A percentile compares a stretch with the other conserved stretches of the same genome.
Conservation (phyloP, 345 rosid genomes). For the Murraya paniculata region DNA sequence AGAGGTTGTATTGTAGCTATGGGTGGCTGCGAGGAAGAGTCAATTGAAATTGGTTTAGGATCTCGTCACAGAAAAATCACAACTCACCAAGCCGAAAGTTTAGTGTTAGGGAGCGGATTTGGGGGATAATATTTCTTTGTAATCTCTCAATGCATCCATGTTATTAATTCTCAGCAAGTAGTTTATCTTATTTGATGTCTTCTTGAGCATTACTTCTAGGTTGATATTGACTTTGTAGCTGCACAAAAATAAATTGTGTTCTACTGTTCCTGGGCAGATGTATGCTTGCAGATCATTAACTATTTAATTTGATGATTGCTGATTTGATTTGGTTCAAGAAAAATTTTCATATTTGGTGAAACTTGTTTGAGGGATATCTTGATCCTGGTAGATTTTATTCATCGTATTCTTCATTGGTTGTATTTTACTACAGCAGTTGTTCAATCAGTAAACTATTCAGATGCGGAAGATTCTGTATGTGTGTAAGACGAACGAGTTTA, state of each 20-base stretch:
- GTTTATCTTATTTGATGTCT: neutral
- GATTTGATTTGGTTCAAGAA: neutral
- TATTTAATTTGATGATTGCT: neutral
- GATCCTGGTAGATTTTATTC: neutral
- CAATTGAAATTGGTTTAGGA: no score
- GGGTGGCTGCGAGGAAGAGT: no score
- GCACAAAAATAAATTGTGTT: no score
- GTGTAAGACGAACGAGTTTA: neutral
- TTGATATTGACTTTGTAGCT: no score
- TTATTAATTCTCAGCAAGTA: neutral
- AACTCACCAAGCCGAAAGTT: neutral
- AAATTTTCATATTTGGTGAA: neutral
- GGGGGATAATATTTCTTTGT: neutral
- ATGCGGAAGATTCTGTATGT: no score
- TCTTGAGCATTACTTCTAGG: neutral
- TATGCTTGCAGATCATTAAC: neutral
- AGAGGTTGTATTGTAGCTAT: neutral
- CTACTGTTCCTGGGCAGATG: neutral
- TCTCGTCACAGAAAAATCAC: neutral
- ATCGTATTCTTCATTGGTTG: no score
- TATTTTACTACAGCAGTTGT: no score
- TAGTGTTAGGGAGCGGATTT: neutral
- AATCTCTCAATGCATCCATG: neutral
- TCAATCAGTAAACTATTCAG: no score
- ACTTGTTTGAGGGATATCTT: neutral